Evolutionary conservation across 805 yeast genomes (phyloP).

Genomic region (Torulaspora indica): DNA sequence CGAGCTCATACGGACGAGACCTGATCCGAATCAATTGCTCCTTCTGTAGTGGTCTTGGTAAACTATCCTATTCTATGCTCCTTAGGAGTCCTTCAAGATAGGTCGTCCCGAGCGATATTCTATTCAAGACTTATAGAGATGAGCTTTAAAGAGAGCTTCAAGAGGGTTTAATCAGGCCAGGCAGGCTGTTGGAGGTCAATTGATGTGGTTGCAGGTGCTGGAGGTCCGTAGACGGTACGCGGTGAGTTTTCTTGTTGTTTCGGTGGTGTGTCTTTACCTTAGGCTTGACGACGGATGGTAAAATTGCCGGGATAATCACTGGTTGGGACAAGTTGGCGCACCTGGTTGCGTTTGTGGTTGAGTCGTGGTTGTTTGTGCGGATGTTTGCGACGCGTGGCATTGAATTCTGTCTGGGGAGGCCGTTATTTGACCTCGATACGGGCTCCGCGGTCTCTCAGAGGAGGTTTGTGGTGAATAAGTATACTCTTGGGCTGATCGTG

Average conservation of each 20-base stretch:
- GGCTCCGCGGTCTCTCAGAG: neutral
- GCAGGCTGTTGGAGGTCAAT: neutral
- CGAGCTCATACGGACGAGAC: constrained; percentile 19
- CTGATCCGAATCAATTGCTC: neutral
- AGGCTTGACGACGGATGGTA: constrained; percentile 37
- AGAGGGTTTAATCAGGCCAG: neutral
- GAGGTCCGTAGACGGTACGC: constrained; percentile 19
- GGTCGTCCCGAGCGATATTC: constrained; percentile 1
- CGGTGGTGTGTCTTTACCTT: constrained; percentile 25
- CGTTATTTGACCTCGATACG: constrained; percentile 2
- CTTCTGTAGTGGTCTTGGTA: neutral
- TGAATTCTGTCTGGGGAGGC: neutral
- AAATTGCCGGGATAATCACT: constrained; percentile 39
- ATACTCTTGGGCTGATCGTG: constrained; percentile 35
- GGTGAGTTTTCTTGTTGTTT: constrained; percentile 12
- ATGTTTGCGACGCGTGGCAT: constrained; percentile 37
- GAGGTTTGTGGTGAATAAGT: constrained; percentile 16
- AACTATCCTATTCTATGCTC: neutral
- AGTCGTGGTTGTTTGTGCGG: constrained; percentile 48
- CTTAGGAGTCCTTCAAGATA: neutral
- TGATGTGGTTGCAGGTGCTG: neutral
- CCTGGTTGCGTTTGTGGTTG: constrained; percentile 42
- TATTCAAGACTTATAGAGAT: neutral
- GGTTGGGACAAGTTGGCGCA: constrained; percentile 51
- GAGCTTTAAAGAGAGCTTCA: neutral